Evolutionary conservation across 768 basidiomycete species (phyloP), one percentile per base, ranked within the genome.

Genomic region (Xerocomellus chrysenteron): DNA sequence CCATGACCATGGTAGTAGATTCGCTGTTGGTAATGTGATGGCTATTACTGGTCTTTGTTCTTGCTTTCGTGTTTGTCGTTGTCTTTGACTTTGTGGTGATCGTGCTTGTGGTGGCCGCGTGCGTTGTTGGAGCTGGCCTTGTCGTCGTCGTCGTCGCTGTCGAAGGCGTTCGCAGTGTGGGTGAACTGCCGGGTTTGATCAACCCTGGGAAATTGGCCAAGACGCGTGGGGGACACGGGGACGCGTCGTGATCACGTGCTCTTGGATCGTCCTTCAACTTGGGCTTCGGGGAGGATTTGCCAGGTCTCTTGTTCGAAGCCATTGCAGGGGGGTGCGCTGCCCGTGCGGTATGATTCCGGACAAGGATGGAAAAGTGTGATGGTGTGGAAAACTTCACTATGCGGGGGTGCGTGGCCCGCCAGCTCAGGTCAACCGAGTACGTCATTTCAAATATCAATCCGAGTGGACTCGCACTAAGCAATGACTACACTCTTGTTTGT

Each of bases 211-310:
- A 70, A 58, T 43, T 64, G 46, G 52, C 41, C 45, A 61, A 46
- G 47, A 68, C 68, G 60, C 68, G 66, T 52, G 65, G 41, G 5
- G 52, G 28, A 17, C 26, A 49, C 16, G 14, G 3, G 36, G 58
- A 62, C 68, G 68, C 68, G 68, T 70, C 65, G 16, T 43, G 64
- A 51, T 70, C 68, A 69, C 68, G 68, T 69, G 68, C 4, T 2
- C n/a, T 21, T 6, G 19, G 1, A 46, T 41, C 21, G 0, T 19
- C 42, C 40, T n/a, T 21, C 9, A 28, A 43, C 43, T 39, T 60
- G 32, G 43, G 43, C 19, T 24, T 50, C 39, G 49, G 17, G 11
- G 48, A 47, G 9, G 37, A 12, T 24, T 12, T 50, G n/a, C 21
- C 21, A 21, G 30, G 32, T 35, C 33, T 54, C 47, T 42, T 40